A percentile compares a stretch with the other conserved stretches of the same genome.
Evolutionary conservation across 73 alveolate genomes (phyloP).

Genomic region (Tetrahymena borealis): DNA sequence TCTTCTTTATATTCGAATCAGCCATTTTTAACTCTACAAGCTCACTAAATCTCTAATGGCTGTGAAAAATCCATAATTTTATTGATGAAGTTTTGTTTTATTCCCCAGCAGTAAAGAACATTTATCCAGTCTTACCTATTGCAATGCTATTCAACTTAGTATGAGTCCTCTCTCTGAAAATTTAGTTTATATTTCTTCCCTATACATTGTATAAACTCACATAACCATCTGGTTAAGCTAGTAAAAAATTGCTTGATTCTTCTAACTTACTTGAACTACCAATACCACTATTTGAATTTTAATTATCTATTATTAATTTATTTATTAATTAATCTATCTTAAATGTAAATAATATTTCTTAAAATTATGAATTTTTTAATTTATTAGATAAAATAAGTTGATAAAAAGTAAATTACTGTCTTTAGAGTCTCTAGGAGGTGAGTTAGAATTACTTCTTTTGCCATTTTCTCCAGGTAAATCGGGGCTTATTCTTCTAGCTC

Average conservation of each 20-base stretch:
- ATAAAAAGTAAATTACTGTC: not conserved
- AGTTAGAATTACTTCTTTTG: not conserved
- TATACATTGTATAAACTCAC: not conserved
- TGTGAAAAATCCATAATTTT: not conserved
- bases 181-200: not conserved
- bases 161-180: not conserved
- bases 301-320: not conserved
- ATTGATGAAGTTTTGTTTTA: not conserved
- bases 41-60: not conserved
- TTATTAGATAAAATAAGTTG: not conserved
- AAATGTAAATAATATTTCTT: no score
- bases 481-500: not conserved
- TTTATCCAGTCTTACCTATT: not conserved
- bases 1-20: not conserved
- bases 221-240: not conserved
- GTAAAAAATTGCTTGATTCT: not conserved
- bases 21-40: not conserved
- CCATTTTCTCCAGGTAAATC: not conserved
- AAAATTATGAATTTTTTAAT: no score
- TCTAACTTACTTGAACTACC: not conserved
- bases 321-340: no score
- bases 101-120: not conserved
- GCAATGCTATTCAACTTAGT: not conserved
- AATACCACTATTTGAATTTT: not conserved
- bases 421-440: not conserved